phyloP scores from a whole-genome alignment of 2,329 filamentous ascomycete genomes.

The Rasamsonia emersonii region DNA sequence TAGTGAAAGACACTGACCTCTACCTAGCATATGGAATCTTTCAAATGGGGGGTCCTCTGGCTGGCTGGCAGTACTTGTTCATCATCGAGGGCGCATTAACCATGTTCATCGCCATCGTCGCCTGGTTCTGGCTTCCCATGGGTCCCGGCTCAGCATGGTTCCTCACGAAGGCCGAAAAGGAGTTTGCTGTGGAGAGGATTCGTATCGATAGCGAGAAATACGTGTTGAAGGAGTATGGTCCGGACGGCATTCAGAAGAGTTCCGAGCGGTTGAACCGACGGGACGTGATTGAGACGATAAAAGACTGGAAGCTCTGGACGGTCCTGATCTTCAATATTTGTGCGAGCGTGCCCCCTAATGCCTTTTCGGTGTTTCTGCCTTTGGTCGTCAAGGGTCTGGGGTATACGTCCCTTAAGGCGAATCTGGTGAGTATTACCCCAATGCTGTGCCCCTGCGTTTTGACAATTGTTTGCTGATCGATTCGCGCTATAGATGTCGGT shows the following conservation, averaged over 20 bases:
- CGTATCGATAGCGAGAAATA: constrained; percentile 19
- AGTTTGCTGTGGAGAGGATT: constrained; percentile 41
- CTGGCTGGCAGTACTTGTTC: constrained; percentile 46
- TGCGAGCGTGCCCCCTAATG: constrained; percentile 48
- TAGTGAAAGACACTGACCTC: no score
- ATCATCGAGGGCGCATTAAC: constrained; percentile 41
- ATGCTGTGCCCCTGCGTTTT: no score
- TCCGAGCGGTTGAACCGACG: constrained; percentile 15
- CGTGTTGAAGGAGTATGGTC: constrained; percentile 1
- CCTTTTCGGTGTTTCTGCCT: constrained; percentile 55
- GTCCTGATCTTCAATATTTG: constrained; percentile 56
- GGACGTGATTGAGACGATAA: constrained; percentile 24
- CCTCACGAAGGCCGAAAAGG: constrained; percentile 36
- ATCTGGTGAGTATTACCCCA: constrained; percentile 30
- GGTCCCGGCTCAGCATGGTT: constrained; percentile 46
- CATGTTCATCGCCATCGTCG: constrained; percentile 37
- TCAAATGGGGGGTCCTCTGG: constrained; percentile 20
- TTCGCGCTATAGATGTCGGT: constrained; percentile 42
- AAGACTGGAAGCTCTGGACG: constrained; percentile 31
- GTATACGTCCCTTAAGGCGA: constrained; percentile 42
- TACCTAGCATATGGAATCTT: neutral
- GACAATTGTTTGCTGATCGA: neutral
- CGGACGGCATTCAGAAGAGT: constrained; percentile 9
- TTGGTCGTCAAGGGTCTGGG: constrained; percentile 47
- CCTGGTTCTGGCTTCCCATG: constrained; percentile 44